Evolutionary conservation across 2,329 filamentous ascomycete species (phyloP), one percentile per base, ranked within the genome.

Genomic region (Nigrospora oryzae): DNA sequence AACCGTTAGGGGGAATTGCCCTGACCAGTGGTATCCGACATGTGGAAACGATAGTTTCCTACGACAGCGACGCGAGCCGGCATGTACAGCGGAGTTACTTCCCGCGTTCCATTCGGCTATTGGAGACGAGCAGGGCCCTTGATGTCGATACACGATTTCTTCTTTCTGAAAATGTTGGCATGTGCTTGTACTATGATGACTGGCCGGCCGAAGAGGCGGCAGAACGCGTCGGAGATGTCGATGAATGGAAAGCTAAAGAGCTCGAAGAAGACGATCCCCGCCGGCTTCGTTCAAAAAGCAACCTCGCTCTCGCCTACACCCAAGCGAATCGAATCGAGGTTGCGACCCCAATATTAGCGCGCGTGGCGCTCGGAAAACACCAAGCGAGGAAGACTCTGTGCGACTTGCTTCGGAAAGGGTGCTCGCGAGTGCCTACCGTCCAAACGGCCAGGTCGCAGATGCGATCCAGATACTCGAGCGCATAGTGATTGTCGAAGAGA

Each of bases 81-180:
- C 4, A 10, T 10, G 23, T 46, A 33, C 59, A 57, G 55, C 51
- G 51, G 45, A 44, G 47, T 38, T 61, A 57, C 32, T 38, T 62
- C 16, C 56, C 58, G 38, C 60, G 63, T 49, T 53, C 53, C 40
- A 36, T 57, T 7, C 46, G 49, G 36, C 42, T 57, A 33, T 47
- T 61, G 11, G 46, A 51, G n/a, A 19, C 42, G 12, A 52, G 44
- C 36, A 45, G 51, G 19, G 46, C 45, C 13, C 40, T 35, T 40
- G 17, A 49, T n/a, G 33, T 46, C 39, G 15, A 43, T 31, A 50
- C 58, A 39, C 51, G 37, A 38, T 53, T 43, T 28, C 28, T 53
- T 19, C 36, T 63, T 4, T 47, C 33, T 36, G 44, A 46, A 16
- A 13, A 12, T 15, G 49, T 59, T 35, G 57, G 56, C 13, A 11